These are phyloP conservation scores for Leishmania gerbilli DNA, from an alignment of 208 protist genomes.

Conservation along the genomic window DNA sequence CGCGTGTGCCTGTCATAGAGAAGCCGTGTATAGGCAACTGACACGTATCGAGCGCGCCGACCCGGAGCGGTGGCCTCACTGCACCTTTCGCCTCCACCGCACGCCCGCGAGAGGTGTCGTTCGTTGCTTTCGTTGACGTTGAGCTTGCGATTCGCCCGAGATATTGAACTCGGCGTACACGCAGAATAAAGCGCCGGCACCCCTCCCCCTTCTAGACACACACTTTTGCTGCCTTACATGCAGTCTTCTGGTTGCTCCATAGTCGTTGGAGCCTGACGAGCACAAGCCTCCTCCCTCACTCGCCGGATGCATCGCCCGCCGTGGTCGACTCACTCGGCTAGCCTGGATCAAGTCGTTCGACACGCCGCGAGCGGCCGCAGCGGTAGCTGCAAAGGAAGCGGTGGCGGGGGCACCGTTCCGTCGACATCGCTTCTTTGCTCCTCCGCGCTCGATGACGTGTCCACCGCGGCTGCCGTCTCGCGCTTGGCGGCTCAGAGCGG, in stretches of 20 bases:
- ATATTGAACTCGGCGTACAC: not conserved
- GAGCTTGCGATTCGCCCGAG: not conserved
- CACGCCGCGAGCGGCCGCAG: not conserved
- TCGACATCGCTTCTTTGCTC: not conserved
- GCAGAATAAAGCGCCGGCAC: not conserved
- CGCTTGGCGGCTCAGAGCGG: not conserved
- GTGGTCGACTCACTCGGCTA: not conserved
- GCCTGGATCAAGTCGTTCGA: slow-evolving; percentile 25
- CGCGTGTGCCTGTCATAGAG: not conserved
- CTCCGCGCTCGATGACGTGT: not conserved
- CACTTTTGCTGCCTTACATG: not conserved
- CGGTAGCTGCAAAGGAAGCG: not conserved
- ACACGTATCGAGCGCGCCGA: not conserved
- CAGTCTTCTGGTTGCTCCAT: not conserved
- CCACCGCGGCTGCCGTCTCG: slow-evolving; percentile 5
- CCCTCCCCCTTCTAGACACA: not conserved
- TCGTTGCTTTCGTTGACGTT: not conserved
- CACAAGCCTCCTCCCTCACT: not conserved
- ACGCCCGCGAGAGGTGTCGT: not conserved
- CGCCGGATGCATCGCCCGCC: slow-evolving; percentile 9
- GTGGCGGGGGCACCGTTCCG: not conserved
- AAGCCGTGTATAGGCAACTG: not conserved
- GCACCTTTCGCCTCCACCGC: not conserved
- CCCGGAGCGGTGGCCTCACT: not conserved
- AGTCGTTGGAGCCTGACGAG: slow-evolving; percentile 5